Evolutionary conservation across 2,329 filamentous ascomycete species (phyloP).

Genomic region (Botryotinia narcissicola): DNA sequence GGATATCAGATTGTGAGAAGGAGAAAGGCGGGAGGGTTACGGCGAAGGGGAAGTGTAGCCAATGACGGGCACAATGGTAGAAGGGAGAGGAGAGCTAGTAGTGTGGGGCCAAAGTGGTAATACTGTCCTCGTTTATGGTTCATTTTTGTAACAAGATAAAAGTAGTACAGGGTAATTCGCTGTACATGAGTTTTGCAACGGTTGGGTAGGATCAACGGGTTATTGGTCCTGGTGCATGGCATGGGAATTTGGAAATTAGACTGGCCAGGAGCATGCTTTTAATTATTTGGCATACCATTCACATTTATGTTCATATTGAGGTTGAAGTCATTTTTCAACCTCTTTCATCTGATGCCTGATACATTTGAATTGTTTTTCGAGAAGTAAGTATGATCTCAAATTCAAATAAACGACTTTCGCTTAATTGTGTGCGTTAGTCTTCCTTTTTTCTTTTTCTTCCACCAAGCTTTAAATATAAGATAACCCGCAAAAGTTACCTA

Average conservation of each 20-base stretch:
- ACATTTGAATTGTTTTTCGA: background rate
- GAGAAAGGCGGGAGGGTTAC: slow-evolving; percentile 39
- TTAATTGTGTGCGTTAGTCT: background rate
- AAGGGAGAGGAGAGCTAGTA: slow-evolving; percentile 35
- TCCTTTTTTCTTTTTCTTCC: background rate
- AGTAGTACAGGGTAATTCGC: background rate
- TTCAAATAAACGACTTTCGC: background rate
- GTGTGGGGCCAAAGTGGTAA: slow-evolving; percentile 32
- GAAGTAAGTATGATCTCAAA: background rate
- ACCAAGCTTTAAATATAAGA: background rate
- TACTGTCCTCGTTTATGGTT: background rate
- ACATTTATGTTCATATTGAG: background rate
- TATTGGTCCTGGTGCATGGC: background rate
- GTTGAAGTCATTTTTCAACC: background rate
- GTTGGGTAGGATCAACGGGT: background rate
- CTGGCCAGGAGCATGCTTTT: background rate
- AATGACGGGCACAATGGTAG: slow-evolving; percentile 32
- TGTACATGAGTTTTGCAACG: background rate
- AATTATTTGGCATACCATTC: background rate
- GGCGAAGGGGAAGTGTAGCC: slow-evolving; percentile 37
- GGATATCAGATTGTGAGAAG: slow-evolving; percentile 78
- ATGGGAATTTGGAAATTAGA: background rate
- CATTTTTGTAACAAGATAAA: background rate
- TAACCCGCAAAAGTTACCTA: background rate
- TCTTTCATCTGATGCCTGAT: background rate